A percentile compares a stretch with the other conserved stretches of the same genome.
These are phyloP conservation scores for Stephania yunnanensis DNA, from an alignment of 164 flowering plant genomes.

Conservation along the genomic window DNA sequence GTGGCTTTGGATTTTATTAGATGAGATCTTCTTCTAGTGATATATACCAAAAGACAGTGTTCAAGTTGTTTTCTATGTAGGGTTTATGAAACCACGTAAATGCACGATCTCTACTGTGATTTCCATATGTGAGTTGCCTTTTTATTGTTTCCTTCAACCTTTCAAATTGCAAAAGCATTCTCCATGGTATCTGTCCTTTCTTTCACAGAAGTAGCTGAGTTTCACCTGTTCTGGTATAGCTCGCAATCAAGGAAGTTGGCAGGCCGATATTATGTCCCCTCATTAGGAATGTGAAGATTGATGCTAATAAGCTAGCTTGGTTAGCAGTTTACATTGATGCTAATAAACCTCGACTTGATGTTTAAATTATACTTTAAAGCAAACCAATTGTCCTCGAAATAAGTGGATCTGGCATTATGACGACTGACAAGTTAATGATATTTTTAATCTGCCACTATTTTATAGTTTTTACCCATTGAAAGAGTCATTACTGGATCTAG, in stretches of 20 bases:
- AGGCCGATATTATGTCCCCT: too few relatives aligned
- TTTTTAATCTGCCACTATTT: not conserved
- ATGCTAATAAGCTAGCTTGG: not conserved
- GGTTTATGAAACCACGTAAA: not conserved
- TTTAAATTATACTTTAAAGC: not conserved
- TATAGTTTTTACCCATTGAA: not conserved
- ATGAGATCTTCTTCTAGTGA: not conserved
- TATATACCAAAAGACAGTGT: not conserved
- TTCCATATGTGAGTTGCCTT: not conserved
- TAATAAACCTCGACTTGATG: not conserved
- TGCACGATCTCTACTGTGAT: not conserved
- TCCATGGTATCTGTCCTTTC: too few relatives aligned
- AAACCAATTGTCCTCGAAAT: not conserved
- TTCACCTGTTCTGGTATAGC: too few relatives aligned
- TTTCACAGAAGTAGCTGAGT: too few relatives aligned
- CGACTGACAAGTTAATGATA: not conserved
- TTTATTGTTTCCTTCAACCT: not conserved
- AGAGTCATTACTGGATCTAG: not conserved
- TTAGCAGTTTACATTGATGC: not conserved
- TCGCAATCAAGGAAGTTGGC: too few relatives aligned
- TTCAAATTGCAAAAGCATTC: not conserved
- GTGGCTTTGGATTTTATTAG: not conserved
- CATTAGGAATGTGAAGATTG: too few relatives aligned
- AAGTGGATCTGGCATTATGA: not conserved
- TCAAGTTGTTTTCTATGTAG: not conserved